Evolutionary conservation across 2,329 filamentous ascomycete species (phyloP), one percentile per base, ranked within the genome.

Genomic region (Pyricularia grisea): DNA sequence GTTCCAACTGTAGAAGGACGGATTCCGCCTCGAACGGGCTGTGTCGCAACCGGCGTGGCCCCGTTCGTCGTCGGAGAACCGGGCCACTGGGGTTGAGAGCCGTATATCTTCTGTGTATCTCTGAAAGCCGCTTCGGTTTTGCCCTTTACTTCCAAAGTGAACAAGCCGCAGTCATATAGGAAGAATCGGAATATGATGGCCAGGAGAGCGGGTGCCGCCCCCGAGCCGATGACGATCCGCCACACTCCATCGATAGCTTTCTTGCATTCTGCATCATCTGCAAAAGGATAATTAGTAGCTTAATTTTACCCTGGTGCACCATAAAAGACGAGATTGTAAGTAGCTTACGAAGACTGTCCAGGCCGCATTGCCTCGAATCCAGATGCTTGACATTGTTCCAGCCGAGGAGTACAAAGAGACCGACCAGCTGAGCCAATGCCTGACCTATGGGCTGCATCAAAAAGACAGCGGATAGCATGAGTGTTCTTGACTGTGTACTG

Each of bases 361-460:
- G 77, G 23, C 83, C 83, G 71, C 83, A 85, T 66, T 81, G 80
- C 78, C 81, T 79, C 4, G 75, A 81, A 58, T 80, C 76, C 23
- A 85, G 74, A 30, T 80, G 74, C 66, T 81, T 79, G 20, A 75
- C 78, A 70, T 77, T 74, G 69, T 84, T 77, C 23, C 82, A 80
- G 23, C 83, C 82, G 3, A 85, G 77, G 12, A 85, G 74, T 11
- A 85, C 83, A 77, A 79, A 82, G 4, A 90, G 77, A 4, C 86
- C 86, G 12, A 90, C 85, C 5, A 89, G 76, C 71, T 89, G 88
- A 17, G 88, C 88, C 1, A 88, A 80, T 1, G 90, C 84, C 74
- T 91, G 88, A 6, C 89, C 89, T 10, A 91, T 78, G 0, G 89
- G 88, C 72, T 91, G 89, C 85, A 90, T 90, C 73, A 90, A 82